Conservation (phyloP, 2,329 filamentous ascomycete species). For the Penicillium sp. region DNA sequence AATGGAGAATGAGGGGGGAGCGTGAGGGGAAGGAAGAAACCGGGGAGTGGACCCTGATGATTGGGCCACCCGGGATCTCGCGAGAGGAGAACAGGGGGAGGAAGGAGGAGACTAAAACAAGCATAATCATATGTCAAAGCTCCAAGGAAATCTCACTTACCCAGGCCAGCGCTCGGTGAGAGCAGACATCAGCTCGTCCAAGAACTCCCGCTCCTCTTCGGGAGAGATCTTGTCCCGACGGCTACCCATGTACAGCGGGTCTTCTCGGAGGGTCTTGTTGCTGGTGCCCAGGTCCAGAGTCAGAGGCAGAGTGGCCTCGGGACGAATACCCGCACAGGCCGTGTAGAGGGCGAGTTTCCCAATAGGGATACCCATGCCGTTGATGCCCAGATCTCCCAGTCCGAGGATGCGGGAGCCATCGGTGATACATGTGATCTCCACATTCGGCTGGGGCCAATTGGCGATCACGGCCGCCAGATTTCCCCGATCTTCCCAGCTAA, state of each 20-base stretch:
- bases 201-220: constrained; percentile 81
- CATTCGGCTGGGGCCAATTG: constrained; percentile 88
- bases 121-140: background rate
- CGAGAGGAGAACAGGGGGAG: constrained; percentile 2
- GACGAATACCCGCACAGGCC: constrained; percentile 90
- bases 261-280: constrained; percentile 67
- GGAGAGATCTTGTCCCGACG: constrained; percentile 77
- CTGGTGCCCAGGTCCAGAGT: constrained; percentile 64
- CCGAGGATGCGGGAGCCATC: constrained; percentile 91
- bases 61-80: constrained; percentile 11
- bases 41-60: constrained; percentile 24
- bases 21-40: constrained; percentile 2
- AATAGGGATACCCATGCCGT: constrained; percentile 97
- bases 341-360: constrained; percentile 96
- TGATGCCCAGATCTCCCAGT: constrained; percentile 91
- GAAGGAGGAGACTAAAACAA: background rate
- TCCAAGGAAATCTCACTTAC: constrained; percentile 43
- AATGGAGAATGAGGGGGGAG: background rate
- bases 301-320: constrained; percentile 65
- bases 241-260: constrained; percentile 89
- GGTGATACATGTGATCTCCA: constrained; percentile 95
- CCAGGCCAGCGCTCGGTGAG: constrained; percentile 74
- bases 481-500: constrained; percentile 92
- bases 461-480: constrained; percentile 83
- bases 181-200: constrained; percentile 97